Conservation (phyloP, 2,329 filamentous ascomycete genomes). For the Colletotrichum lupini region DNA sequence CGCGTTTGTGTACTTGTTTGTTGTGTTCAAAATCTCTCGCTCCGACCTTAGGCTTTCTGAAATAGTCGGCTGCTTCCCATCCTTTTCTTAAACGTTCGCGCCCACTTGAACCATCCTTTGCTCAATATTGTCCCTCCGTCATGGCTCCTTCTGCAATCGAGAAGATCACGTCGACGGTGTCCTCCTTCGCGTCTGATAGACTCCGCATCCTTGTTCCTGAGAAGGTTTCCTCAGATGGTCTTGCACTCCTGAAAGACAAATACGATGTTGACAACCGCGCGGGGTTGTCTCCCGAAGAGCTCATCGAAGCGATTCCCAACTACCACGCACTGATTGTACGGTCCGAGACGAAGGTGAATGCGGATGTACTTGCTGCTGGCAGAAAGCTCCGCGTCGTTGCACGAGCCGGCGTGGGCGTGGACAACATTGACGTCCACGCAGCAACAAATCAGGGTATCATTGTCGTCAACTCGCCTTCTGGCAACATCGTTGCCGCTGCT, state of each 20-base stretch:
- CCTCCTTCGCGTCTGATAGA: constrained; percentile 36
- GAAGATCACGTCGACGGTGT: constrained; percentile 34
- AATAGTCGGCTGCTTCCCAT: not conserved
- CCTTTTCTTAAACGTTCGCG: not conserved
- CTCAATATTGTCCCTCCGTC: not conserved
- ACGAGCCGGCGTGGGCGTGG: constrained; percentile 83
- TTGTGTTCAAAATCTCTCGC: not conserved
- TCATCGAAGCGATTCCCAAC: constrained; percentile 73
- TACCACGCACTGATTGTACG: constrained; percentile 84
- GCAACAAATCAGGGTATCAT: constrained; percentile 81
- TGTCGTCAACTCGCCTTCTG: constrained; percentile 82
- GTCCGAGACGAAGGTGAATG: constrained; percentile 84
- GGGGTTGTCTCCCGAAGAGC: constrained; percentile 70
- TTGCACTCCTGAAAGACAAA: constrained; percentile 73
- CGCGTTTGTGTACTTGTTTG: not conserved
- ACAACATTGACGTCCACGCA: constrained; percentile 81
- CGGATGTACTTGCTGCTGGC: constrained; percentile 72
- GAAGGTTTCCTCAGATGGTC: constrained; percentile 82
- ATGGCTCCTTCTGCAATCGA: constrained; percentile 42
- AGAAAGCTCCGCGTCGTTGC: constrained; percentile 81
- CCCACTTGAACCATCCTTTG: not conserved
- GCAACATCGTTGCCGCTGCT: constrained; percentile 84
- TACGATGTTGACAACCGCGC: constrained; percentile 78
- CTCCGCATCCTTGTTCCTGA: constrained; percentile 77
- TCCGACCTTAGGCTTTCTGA: not conserved